These are phyloP conservation scores for Keqinozyma sinolaborantium DNA, from an alignment of 1,139 yeast genomes.

Conservation along the genomic window DNA sequence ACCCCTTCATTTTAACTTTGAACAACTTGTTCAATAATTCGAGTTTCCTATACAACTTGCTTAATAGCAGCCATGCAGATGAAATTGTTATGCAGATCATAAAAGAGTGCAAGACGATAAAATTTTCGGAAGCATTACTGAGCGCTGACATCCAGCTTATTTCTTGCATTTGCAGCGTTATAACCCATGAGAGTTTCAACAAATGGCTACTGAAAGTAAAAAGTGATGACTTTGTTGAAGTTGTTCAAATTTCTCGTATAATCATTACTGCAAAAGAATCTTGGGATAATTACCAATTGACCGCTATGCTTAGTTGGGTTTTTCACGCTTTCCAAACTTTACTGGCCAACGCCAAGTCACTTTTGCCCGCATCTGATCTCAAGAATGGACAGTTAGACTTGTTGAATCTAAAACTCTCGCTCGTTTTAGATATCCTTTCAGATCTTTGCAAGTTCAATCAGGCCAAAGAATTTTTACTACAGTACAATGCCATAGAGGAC, in stretches of 20 bases:
- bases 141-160: not conserved
- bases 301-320: constrained; percentile 55
- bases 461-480: constrained; percentile 48
- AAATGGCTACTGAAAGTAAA: no score
- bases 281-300: constrained; percentile 52
- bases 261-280: constrained; percentile 35
- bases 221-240: not conserved
- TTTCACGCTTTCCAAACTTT: constrained; percentile 33
- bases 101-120: not conserved
- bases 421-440: constrained; percentile 48
- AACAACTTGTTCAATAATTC: not conserved
- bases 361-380: constrained; percentile 5
- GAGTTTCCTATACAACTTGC: not conserved
- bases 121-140: not conserved
- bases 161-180: not conserved
- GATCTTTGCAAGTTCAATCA: constrained; percentile 49
- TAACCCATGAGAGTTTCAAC: not conserved
- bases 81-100: not conserved
- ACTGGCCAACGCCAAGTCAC: constrained; percentile 10
- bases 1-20: not conserved
- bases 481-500: constrained; percentile 45
- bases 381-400: constrained; percentile 8
- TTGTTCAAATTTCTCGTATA: not conserved
- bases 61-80: not conserved
- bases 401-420: constrained; percentile 21